Percentiles rank a stretch among this genome's conserved stretches.
Conservation (phyloP, 306 rosid genomes). For the Cucumis cinereus region DNA sequence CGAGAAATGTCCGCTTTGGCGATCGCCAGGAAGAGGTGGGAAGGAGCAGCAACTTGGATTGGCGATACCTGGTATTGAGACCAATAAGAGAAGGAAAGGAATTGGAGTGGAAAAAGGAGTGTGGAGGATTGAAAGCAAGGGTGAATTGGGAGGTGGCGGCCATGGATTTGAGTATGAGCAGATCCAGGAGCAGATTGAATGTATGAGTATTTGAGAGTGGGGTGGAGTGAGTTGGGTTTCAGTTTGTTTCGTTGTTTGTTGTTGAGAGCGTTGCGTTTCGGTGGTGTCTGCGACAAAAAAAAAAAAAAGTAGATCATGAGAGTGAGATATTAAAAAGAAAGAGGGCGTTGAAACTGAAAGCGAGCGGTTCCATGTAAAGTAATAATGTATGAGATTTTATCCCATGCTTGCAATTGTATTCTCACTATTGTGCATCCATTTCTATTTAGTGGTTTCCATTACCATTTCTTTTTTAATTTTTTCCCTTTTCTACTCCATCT, state of each 20-base stretch:
- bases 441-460: too few relatives aligned
- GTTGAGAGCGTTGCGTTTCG: not conserved
- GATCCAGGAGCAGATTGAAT: not conserved
- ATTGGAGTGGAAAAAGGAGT: conserved; percentile 24
- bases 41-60: conserved; percentile 31
- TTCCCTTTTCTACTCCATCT: too few relatives aligned
- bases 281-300: not conserved
- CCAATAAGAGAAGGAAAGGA: conserved; percentile 28
- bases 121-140: conserved; percentile 15
- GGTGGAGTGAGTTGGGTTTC: not conserved
- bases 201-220: not conserved
- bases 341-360: not conserved
- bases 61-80: conserved; percentile 18
- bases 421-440: too few relatives aligned
- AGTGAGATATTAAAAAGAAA: not conserved
- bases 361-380: too few relatives aligned
- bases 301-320: not conserved
- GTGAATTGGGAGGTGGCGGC: conserved; percentile 51
- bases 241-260: not conserved
- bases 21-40: conserved; percentile 20
- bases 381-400: too few relatives aligned
- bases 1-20: conserved; percentile 20
- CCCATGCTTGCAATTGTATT: too few relatives aligned
- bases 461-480: too few relatives aligned
- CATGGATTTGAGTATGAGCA: conserved; percentile 20